Base-by-base conservation (phyloP, 1,139 yeast genomes). In the Kodamaea anthophila region DNA sequence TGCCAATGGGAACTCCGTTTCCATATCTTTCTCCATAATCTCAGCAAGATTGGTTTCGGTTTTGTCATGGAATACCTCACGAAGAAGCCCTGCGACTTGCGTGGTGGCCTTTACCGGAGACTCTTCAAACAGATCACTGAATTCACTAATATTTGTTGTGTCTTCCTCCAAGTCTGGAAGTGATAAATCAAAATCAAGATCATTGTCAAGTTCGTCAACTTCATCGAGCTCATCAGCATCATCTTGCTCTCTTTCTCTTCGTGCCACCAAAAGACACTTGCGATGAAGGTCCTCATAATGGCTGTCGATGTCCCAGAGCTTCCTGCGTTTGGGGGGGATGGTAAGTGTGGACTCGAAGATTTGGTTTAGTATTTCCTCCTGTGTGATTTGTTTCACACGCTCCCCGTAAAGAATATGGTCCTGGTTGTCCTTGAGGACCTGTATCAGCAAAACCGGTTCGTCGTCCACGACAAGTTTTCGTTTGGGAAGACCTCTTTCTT, bases 21-120 rank as follows among this genome's bases (percentile, higher is more conserved):
- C 37, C 23, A 49, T 39, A 34, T 73, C 76, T 12, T 48, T 57
- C 13, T 58, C 59, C 28, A 77, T 46, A 12, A 78, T 43, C 2
- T 59, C 53, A 3, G 61, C 49, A 36, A 78, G 69, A 0, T 57
- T 51, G 0, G 62, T 46, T 0, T 42, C 43, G 4, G 42, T 37
- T 15, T 34, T 31, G 5, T 36, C 48, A 2, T 40, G 43, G 29
- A 70, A 58, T 15, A 59, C 46, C 3, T 49, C 47, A 39, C 76
- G 60, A 25, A 80, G 53, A 11, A 67, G 65, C 7, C 53, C 53
- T 0, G 86, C 85, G 24, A 82, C 65, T 40, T 74, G 70, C 5
- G 63, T 56, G 0, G 87, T 76, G 4, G 77, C 58, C 41, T 65
- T 61, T 1, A 77, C 47, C 1, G 43, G 39, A 31, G 46, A 44